Conservation (phyloP, 2,329 filamentous ascomycete genomes). For the Septoria linicola region DNA sequence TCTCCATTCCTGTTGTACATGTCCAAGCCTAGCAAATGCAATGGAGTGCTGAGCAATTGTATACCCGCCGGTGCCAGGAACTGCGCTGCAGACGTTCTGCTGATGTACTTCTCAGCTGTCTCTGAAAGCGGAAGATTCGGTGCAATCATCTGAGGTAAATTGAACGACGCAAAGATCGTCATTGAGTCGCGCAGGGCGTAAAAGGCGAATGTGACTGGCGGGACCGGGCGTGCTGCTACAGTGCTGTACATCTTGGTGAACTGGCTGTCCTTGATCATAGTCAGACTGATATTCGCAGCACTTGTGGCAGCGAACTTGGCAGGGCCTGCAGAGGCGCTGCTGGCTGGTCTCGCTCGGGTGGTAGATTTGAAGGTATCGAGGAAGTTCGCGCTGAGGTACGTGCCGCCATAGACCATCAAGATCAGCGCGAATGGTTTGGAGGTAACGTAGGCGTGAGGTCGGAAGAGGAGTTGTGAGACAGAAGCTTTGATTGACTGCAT, state of each 20-base stretch:
- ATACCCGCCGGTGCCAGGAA: slow-evolving; percentile 76
- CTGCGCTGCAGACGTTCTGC: slow-evolving; percentile 60
- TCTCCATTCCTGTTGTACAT: slow-evolving; percentile 69
- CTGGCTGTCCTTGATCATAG: slow-evolving; percentile 84
- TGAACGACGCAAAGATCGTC: slow-evolving; percentile 91
- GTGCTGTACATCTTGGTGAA: slow-evolving; percentile 82
- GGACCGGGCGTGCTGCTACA: slow-evolving; percentile 45
- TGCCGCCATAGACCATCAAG: slow-evolving; percentile 73
- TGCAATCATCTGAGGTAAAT: slow-evolving; percentile 76
- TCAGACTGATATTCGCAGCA: slow-evolving; percentile 78
- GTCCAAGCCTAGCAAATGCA: slow-evolving; percentile 83
- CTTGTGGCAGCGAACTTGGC: slow-evolving; percentile 80
- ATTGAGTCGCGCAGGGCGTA: slow-evolving; percentile 82
- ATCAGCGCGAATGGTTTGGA: slow-evolving; percentile 69
- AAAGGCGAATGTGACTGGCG: slow-evolving; percentile 69
- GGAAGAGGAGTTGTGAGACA: slow-evolving; percentile 55
- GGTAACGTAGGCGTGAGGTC: slow-evolving; percentile 61
- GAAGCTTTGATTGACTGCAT: slow-evolving; percentile 60
- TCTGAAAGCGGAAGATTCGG: slow-evolving; percentile 56
- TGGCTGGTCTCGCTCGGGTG: slow-evolving; percentile 55
- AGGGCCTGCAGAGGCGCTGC: slow-evolving; percentile 68
- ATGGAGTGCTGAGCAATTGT: slow-evolving; percentile 76
- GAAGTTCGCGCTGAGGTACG: slow-evolving; percentile 83
- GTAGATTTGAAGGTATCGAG: slow-evolving; percentile 79
- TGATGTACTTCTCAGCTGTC: slow-evolving; percentile 55